Evolutionary conservation across 2,329 filamentous ascomycete genomes (phyloP).

Genomic region (Colletotrichum melonis): DNA sequence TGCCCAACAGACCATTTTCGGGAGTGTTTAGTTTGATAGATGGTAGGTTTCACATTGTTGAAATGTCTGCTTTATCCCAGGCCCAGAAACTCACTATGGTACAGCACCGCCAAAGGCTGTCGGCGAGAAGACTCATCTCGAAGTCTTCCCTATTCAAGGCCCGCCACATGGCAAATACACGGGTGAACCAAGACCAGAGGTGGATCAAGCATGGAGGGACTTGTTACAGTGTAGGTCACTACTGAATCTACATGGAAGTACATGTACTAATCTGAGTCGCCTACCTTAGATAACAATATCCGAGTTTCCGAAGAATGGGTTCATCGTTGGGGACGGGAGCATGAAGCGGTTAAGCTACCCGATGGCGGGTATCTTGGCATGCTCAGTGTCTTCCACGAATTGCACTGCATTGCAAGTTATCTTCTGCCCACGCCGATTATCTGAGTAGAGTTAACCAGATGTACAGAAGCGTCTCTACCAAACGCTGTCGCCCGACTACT

Average conservation of each 20-base stretch:
- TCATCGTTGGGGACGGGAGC: constrained; percentile 26
- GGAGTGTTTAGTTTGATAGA: constrained; percentile 28
- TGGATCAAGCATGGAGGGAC: constrained; percentile 32
- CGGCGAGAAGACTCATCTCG: constrained; percentile 24
- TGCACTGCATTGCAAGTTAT: constrained; percentile 28
- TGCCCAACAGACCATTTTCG: not conserved
- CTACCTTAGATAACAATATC: constrained; percentile 27
- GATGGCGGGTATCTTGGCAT: constrained; percentile 35
- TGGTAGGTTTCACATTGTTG: not conserved
- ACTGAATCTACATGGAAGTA: accelerated
- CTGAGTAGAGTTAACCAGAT: not conserved
- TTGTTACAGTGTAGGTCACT: constrained; percentile 19
- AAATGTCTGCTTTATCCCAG: too few species aligned
- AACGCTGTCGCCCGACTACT: constrained; percentile 28
- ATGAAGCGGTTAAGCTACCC: constrained; percentile 30
- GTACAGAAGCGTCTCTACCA: constrained; percentile 31
- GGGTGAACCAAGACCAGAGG: constrained; percentile 25
- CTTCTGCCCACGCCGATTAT: not conserved
- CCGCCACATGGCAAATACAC: constrained; percentile 33
- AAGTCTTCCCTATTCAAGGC: constrained; percentile 30
- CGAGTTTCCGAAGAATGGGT: constrained; percentile 31
- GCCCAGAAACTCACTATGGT: not conserved
- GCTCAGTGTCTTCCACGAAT: constrained; percentile 32
- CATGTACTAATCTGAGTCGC: not conserved
- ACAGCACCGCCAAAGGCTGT: constrained; percentile 16